A percentile compares a stretch with the other conserved stretches of the same genome.
Conservation (phyloP, 768 basidiomycete species). For the Russula ochroleuca region DNA sequence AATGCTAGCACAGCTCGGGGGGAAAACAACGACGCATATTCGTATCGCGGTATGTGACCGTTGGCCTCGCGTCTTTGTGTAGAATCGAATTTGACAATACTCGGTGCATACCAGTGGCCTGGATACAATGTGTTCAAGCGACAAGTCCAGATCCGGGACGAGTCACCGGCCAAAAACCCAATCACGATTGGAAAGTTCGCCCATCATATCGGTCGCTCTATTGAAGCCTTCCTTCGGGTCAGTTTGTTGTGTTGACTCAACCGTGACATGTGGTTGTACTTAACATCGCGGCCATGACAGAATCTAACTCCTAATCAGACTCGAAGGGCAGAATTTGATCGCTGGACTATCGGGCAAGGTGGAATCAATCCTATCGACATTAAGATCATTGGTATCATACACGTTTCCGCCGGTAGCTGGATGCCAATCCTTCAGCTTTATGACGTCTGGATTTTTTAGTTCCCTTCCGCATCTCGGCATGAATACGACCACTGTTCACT, state of each 20-base stretch:
- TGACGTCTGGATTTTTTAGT: conserved; percentile 1
- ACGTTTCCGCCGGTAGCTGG: conserved; percentile 23
- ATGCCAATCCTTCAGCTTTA: conserved; percentile 24
- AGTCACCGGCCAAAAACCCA: conserved; percentile 7
- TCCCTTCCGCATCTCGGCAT: no score
- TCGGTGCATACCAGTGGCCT: conserved; percentile 10
- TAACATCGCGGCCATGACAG: not conserved
- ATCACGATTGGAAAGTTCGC: conserved; percentile 20
- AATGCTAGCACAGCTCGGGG: conserved; percentile 7
- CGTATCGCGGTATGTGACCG: conserved; percentile 17
- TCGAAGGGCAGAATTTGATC: not conserved
- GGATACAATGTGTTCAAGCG: conserved; percentile 14
- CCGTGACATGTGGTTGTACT: not conserved
- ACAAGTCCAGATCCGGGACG: conserved; percentile 21
- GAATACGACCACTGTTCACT: not conserved
- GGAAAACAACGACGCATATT: conserved; percentile 7
- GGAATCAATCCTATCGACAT: conserved; percentile 5
- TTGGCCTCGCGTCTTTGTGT: not conserved
- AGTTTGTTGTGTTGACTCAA: not conserved
- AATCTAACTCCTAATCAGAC: not conserved
- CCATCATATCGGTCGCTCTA: conserved; percentile 16
- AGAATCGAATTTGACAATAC: not conserved
- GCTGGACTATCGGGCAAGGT: conserved; percentile 12
- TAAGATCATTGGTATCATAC: conserved; percentile 18
- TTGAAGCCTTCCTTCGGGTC: conserved; percentile 17